Evolutionary conservation across 768 basidiomycete genomes (phyloP).

Genomic region (Gelatoporia subvermispora): DNA sequence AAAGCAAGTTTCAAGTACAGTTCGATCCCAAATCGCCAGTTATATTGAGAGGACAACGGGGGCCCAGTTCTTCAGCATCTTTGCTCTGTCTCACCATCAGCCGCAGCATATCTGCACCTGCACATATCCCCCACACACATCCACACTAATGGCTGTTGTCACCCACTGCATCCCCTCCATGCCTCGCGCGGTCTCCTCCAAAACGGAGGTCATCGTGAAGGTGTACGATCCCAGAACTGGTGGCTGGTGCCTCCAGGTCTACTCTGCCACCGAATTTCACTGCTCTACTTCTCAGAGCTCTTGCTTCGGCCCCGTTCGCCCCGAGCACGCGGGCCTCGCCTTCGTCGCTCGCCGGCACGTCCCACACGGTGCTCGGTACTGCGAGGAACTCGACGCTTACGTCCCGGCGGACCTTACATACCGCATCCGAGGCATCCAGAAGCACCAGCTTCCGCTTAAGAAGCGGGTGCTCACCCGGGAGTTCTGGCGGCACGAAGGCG

Average conservation of each 20-base stretch:
- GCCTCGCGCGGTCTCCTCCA: neutral
- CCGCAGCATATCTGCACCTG: too few relatives aligned
- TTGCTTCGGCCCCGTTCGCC: neutral
- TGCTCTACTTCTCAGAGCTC: neutral
- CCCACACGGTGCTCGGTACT: slow-evolving; percentile 13
- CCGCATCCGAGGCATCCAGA: slow-evolving; percentile 10
- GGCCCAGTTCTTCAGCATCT: too few relatives aligned
- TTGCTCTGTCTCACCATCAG: too few relatives aligned
- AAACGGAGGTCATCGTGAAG: neutral
- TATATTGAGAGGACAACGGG: too few relatives aligned
- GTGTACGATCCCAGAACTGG: neutral
- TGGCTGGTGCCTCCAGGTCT: neutral
- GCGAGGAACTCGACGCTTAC: slow-evolving; percentile 13
- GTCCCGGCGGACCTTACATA: slow-evolving; percentile 16
- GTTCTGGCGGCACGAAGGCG: slow-evolving; percentile 8
- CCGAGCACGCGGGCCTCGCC: neutral
- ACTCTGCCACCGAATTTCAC: neutral
- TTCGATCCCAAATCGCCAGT: too few relatives aligned
- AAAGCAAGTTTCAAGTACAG: too few relatives aligned
- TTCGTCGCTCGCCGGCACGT: neutral
- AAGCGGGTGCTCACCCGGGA: slow-evolving; percentile 8
- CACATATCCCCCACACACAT: neutral
- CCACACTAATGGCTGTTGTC: neutral
- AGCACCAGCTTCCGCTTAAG: slow-evolving; percentile 5
- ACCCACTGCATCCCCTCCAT: neutral